Conservation (phyloP, 176 grass and related monocot species). For the Eragrostis curvula region DNA sequence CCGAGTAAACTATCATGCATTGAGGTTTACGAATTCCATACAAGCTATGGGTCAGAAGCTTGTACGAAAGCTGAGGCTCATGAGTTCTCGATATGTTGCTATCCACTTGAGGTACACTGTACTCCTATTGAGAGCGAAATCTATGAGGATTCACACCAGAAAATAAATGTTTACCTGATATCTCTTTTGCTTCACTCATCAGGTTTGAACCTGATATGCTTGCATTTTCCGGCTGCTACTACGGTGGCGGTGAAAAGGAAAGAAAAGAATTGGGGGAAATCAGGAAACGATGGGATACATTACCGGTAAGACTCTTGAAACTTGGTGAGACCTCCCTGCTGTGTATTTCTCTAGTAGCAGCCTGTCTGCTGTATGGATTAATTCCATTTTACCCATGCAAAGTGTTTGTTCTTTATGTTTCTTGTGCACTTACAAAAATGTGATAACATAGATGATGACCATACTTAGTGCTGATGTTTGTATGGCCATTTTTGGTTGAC, state of each 20-base stretch:
- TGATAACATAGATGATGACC: not conserved
- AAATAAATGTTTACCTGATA: constrained; percentile 4
- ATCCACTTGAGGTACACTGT: constrained; percentile 83
- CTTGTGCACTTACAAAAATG: constrained; percentile 5
- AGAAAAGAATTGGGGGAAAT: constrained; percentile 82
- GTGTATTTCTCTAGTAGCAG: not conserved
- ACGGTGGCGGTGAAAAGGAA: constrained; percentile 93
- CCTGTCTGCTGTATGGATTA: not conserved
- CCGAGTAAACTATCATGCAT: constrained; percentile 86
- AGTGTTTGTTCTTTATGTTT: not conserved
- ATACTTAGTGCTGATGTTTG: not conserved
- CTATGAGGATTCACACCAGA: not conserved
- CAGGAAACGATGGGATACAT: constrained; percentile 94
- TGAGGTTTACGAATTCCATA: constrained; percentile 81
- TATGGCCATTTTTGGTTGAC: not conserved
- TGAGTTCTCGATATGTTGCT: constrained; percentile 72
- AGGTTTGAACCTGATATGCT: constrained; percentile 99
- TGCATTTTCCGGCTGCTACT: constrained; percentile 98
- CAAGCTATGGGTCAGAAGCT: constrained; percentile 68
- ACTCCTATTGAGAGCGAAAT: constrained; percentile 19
- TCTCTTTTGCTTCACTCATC: constrained; percentile 21
- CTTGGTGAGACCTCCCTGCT: constrained; percentile 37
- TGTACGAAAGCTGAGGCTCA: constrained; percentile 67
- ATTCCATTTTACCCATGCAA: not conserved
- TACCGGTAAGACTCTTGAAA: constrained; percentile 79